Evolutionary conservation across 1,139 yeast species (phyloP).

Genomic region (Dujonia santamariae): DNA sequence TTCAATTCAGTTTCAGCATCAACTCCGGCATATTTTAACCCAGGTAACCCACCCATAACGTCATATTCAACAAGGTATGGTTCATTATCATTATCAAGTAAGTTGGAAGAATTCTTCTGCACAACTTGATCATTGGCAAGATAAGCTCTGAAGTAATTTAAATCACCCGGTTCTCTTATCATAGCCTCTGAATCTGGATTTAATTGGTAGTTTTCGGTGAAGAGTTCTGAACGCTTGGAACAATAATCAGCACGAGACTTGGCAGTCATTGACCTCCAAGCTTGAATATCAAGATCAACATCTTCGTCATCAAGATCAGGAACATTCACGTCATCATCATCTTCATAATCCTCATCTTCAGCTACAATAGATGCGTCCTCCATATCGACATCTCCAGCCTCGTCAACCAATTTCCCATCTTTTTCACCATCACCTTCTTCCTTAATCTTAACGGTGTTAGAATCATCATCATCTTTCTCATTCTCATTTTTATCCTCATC

Average conservation of each 20-base stretch:
- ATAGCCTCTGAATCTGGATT: slow-evolving; percentile 70
- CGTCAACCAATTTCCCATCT: slow-evolving; percentile 19
- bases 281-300: slow-evolving; percentile 62
- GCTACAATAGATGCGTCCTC: slow-evolving; percentile 12
- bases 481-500: slow-evolving; percentile 8
- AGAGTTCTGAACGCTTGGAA: slow-evolving; percentile 62
- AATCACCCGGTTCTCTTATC: slow-evolving; percentile 55
- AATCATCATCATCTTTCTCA: slow-evolving; percentile 26
- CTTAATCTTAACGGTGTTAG: slow-evolving; percentile 22
- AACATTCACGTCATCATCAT: slow-evolving; percentile 16
- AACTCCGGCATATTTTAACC: slow-evolving; percentile 51
- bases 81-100: slow-evolving; percentile 59
- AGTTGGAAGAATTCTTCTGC: slow-evolving; percentile 35
- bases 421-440: slow-evolving; percentile 20
- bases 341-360: slow-evolving; percentile 17
- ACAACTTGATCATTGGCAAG: slow-evolving; percentile 41
- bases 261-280: slow-evolving; percentile 82
- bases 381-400: slow-evolving; percentile 15
- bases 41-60: slow-evolving; percentile 76
- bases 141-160: slow-evolving; percentile 53
- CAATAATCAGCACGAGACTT: slow-evolving; percentile 77
- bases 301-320: slow-evolving; percentile 46
- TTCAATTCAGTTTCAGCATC: slow-evolving; percentile 44
- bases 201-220: slow-evolving; percentile 52
- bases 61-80: slow-evolving; percentile 83